phyloP scores from a whole-genome alignment of 192 early-diverging fungal species.

The Helicostylum pulchrum region DNA sequence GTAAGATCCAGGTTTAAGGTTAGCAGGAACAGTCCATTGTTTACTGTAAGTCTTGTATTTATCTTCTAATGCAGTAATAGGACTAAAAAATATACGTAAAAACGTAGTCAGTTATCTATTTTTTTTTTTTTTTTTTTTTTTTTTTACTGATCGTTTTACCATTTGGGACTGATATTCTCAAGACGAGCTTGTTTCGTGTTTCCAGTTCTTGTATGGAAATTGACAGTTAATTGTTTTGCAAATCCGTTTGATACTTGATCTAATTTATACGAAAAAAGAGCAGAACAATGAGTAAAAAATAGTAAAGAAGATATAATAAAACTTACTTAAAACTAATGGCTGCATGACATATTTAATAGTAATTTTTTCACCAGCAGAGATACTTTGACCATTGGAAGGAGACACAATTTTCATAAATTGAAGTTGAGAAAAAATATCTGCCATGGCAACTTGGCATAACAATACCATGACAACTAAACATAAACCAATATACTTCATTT shows the following conservation, averaged over 20 bases:
- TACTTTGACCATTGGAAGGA: constrained; percentile 13
- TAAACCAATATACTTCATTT: neutral
- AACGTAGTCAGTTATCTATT: neutral
- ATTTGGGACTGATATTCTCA: constrained; percentile 5
- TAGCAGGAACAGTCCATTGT: constrained; percentile 20
- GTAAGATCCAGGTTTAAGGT: constrained; percentile 33
- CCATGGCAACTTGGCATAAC: constrained; percentile 5
- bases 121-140: no score
- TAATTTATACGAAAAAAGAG: constrained; percentile 1
- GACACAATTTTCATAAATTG: constrained; percentile 29
- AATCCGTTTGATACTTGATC: constrained; percentile 20
- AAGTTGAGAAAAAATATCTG: constrained; percentile 24
- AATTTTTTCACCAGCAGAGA: constrained; percentile 13
- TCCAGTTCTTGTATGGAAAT: constrained; percentile 27
- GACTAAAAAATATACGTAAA: constrained; percentile 2
- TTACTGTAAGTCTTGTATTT: constrained; percentile 27
- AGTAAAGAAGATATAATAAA: neutral
- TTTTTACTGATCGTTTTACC: no score
- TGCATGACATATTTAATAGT: constrained; percentile 25
- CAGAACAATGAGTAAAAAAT: neutral
- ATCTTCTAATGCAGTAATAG: constrained; percentile 17
- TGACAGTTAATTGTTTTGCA: constrained; percentile 17
- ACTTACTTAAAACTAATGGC: constrained; percentile 8
- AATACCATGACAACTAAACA: neutral
- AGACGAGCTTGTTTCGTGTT: constrained; percentile 15